Base-by-base conservation (phyloP, 441 rosid species). In the Jatropha podagrica region DNA sequence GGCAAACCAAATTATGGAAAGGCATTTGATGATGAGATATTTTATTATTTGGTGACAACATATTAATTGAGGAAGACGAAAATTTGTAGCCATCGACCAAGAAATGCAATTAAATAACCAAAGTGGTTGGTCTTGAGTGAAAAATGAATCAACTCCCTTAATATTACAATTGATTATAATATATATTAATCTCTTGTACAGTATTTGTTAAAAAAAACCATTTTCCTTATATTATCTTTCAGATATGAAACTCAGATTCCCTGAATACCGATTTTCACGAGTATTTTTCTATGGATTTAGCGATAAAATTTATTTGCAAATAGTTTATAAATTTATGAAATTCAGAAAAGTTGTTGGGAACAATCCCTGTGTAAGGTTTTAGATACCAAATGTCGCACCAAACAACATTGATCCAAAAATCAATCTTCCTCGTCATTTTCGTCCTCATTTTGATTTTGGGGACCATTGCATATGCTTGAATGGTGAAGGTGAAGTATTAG, bases 391-490 rank as follows among this genome's bases (percentile, higher is more conserved):
- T 71, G 79, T 80, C 74, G 38, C 72, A 69, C 56, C 15, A 74
- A 74, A 81, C 75, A 68, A 42, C 38, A 2, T 77, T 79, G 76
- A 66, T 76, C 61, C 67, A 55, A 56, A 56, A 49, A 8, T 76
- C 76, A 62, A 76, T 75, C 15, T 74, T 77, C 71, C n/a, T 60
- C 32, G 79, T 55, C 84, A 41, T 78, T 74, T 71, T 60, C 56
- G 44, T 41, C 75, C 26, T 69, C 80, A 69, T 65, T 65, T 64
- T 73, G 64, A 49, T 67, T 27, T 18, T 2, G 71, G 84, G 85
- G 86, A 83, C 90, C 84, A 83, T 80, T 55, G 40, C 79, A 71
- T 67, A 79, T 74, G 79, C 78, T 64, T 73, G 71, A 13, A 37
- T n/a, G 20, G 54, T 18, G 32, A 32, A 32, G 32, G 2, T 32